Evolutionary conservation across 192 early-diverging fungal genomes (phyloP), one percentile per base, ranked within the genome.

Genomic region (Backusella macrospora): DNA sequence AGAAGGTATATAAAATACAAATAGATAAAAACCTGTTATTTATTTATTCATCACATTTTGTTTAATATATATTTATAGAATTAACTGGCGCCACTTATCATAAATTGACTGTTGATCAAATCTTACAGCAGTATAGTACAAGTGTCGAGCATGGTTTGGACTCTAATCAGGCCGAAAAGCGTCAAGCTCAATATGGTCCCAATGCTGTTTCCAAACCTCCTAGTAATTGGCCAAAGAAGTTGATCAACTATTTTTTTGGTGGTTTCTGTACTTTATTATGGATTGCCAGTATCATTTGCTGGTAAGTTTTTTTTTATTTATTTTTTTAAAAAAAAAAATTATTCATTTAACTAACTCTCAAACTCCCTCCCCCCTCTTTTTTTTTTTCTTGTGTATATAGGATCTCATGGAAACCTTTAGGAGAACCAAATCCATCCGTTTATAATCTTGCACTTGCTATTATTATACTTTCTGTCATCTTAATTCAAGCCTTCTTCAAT

Each of bases 221-320:
- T 6, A 78, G 68, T 13, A 83, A 85, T 47, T 80, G 77, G 69
- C 7, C 67, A 21, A 72, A 74, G 21, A 87, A 85, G 69, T 49
- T 86, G 7, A 65, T 86, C 29, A 48, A 71, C 1, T 90, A 87
- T 42, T 75, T 91, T 45, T 90, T 91, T 76, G 88, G 90, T 66
- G 92, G 92, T 3, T 94, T 94, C 68, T 89, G 91, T 67, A 80
- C 82, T 29, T 79, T 94, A 34, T 73, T 92, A 42, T 94, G 92
- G 92, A 39, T 89, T 13, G 88, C 86, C 6, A 83, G 83, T 70
- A 78, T 94, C 21, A 90, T 89, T 59, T 90, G 87, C 67, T 85
- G 84, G 67, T 69, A 46, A 69, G 67, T 13, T 23, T 49, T 69
- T 13, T 34, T 16, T 15, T 13, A 12, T 6, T 44, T 16, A 45